Conservation (phyloP, 2,329 filamentous ascomycete species). For the Colletotrichum navitas region DNA sequence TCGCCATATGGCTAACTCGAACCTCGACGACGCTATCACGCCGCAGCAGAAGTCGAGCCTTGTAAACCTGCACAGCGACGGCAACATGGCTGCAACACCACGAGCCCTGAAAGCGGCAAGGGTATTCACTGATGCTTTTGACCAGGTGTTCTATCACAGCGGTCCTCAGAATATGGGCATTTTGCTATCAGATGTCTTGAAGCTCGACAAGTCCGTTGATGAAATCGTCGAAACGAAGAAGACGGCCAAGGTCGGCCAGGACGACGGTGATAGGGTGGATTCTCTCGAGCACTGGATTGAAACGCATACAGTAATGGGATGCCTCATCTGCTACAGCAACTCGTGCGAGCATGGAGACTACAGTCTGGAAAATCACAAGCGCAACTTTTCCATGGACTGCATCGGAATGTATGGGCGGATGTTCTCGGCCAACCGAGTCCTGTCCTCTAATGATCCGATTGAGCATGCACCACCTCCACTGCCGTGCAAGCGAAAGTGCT, state of each 20-base stretch:
- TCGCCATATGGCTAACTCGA: slow-evolving; percentile 64
- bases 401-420: slow-evolving; percentile 42
- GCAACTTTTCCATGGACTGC: slow-evolving; percentile 65
- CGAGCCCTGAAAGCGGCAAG: slow-evolving; percentile 56
- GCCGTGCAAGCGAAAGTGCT: slow-evolving; percentile 60
- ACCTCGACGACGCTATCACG: slow-evolving; percentile 62
- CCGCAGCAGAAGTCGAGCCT: slow-evolving; percentile 67
- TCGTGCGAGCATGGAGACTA: slow-evolving; percentile 74
- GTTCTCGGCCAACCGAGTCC: slow-evolving; percentile 37
- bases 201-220: slow-evolving; percentile 67
- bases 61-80: slow-evolving; percentile 61
- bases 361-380: slow-evolving; percentile 63
- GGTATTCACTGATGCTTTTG: slow-evolving; percentile 69
- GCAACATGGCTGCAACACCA: slow-evolving; percentile 54
- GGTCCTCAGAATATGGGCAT: slow-evolving; percentile 53
- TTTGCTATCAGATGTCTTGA: slow-evolving; percentile 64
- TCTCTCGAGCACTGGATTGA: slow-evolving; percentile 55
- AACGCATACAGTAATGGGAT: slow-evolving; percentile 68
- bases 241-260: slow-evolving; percentile 61
- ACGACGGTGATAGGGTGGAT: slow-evolving; percentile 50
- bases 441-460: slow-evolving; percentile 25
- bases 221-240: slow-evolving; percentile 67
- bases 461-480: slow-evolving; percentile 37
- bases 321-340: slow-evolving; percentile 70
- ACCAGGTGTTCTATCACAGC: slow-evolving; percentile 63